Percentiles rank a stretch among this genome's conserved stretches.
phyloP scores from a whole-genome alignment of 1,284 basidiomycete genomes.

The Malassezia brasiliensis region DNA sequence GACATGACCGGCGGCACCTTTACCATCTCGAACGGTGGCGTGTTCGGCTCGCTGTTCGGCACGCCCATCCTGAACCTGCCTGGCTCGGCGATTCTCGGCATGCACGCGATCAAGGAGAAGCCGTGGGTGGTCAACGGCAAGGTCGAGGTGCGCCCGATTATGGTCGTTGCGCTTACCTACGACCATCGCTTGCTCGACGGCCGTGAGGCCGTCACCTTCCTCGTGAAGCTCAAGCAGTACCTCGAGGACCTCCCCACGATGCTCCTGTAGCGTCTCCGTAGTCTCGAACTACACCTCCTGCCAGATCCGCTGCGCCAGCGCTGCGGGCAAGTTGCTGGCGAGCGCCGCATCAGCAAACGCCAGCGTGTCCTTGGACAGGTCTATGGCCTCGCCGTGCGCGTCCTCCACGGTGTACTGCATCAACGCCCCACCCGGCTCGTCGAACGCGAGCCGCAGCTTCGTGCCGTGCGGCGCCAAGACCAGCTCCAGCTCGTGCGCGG shows the following conservation, averaged over 20 bases:
- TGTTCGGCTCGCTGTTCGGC: conserved; percentile 91
- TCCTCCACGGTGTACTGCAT: not conserved
- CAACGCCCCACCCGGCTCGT: conserved; percentile 11
- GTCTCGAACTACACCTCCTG: not conserved
- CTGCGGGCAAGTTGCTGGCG: conserved; percentile 7
- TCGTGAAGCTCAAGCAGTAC: conserved; percentile 59
- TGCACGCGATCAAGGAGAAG: conserved; percentile 92
- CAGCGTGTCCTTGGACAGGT: not conserved
- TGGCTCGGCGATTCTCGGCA: conserved; percentile 84
- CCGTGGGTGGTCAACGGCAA: conserved; percentile 66
- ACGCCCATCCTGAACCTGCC: conserved; percentile 91
- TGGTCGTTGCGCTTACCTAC: conserved; percentile 76
- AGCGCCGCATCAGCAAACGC: conserved; percentile 1
- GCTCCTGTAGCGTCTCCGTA: conserved; percentile 24
- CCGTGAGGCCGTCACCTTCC: conserved; percentile 92
- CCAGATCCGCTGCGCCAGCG: conserved; percentile 14
- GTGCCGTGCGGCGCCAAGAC: not conserved
- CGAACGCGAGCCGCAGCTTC: conserved; percentile 6
- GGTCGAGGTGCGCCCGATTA: conserved; percentile 80
- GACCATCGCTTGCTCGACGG: conserved; percentile 94
- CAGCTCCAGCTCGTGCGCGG: conserved; percentile 2
- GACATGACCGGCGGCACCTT: conserved; percentile 80
- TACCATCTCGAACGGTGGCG: conserved; percentile 98
- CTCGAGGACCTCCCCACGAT: conserved; percentile 46
- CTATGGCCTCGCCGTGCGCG: not conserved